Base-by-base conservation (phyloP, 2,329 filamentous ascomycete genomes). In the Leptographium galeiforme region DNA sequence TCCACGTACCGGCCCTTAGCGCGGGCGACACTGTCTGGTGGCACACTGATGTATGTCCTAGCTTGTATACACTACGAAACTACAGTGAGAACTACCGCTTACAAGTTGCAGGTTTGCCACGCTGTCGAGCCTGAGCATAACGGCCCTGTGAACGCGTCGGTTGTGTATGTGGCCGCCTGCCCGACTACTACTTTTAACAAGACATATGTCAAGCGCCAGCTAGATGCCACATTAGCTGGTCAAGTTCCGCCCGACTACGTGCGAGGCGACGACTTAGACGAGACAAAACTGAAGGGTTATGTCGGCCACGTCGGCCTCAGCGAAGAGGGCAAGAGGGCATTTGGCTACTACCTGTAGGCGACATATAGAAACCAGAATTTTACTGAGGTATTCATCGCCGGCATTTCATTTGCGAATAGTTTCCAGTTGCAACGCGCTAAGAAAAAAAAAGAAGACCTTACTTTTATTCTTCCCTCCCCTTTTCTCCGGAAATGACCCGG, bases 211-310 rank as follows among this genome's bases (percentile, higher is more conserved):
- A 38, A 50, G 19, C 14, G 18, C 11, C 56, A 58, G 46, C 18
- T 48, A 4, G 32, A 45, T 6, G 50, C 46, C 13, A 25, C 25
- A 25, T 25, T 25, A 13, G 33, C 8, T 8, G 46, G 46, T 11
- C n/a, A 18, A n/a, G 39, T 46, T 2, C 63, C 64, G 0, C 61
- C 61, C 0, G 64, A 65, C n/a, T 65, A 36, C 8, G 13, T n/a
- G 41, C 19, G 40, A 2, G 50, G 33, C 12, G 8, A 10, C 25
- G 36, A 50, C 48, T 3, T 36, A 13, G 32, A 51, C 41, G 50
- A 51, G 50, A 36, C 10, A 11, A 44, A 32, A 11, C 41, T 51
- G 6, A 45, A 51, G n/a, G 50, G 41, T 6, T 51, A 38, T n/a
- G 19, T 34, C 2, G 50, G 50, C 13, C 46, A 36, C 4, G 46